Evolutionary conservation across 225 moss, liverwort and hornwort species (phyloP), one percentile per base, ranked within the genome.

Genomic region (Lunularia cruciata): DNA sequence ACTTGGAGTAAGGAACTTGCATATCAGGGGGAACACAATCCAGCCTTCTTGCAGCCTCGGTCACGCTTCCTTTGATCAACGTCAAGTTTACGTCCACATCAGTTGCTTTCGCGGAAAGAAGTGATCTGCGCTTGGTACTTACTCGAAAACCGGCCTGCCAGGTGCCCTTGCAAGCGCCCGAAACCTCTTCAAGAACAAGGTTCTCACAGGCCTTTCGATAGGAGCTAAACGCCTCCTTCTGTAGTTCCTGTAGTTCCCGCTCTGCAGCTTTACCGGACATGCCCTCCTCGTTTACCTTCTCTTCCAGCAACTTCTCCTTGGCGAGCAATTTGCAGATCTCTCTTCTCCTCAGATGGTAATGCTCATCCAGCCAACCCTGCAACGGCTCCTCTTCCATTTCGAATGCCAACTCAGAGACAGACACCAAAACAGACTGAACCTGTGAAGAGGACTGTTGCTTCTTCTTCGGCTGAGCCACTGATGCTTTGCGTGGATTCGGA

Each of bases 301-400:
- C 86, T 72, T 96, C 87, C 67, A 96, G 73, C 25, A 92, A 77
- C 65, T 85, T 90, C 82, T 96, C 96, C 75, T 86, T 89, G 37
- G 92, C 88, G 47, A 86, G 88, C 56, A 90, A 83, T 76, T 96
- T 90, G 72, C 90, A 90, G 47, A 90, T 81, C 81, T 87, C 90
- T 79, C 86, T 82, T 39, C 80, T 78, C 83, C 87, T 82, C 76
- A 96, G 83, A 71, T 86, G 90, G 74, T 88, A 83, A 67, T 92
- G 92, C 65, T 96, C 86, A 78, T 89, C 96, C 77, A 92, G 86
- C 96, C 96, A 96, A 63, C 96, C 96, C 79, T 96, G 96, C 68
- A 96, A 76, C 28, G 96, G 96, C 65, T 96, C 96, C 73, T 96
- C 96, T 83, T 96, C 96, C 57, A 96, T 92, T 70, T 92, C 96